Evolutionary conservation across 148 eudicot species (phyloP), one percentile per base, ranked within the genome.

Genomic region (Vaccinium corymbosum): DNA sequence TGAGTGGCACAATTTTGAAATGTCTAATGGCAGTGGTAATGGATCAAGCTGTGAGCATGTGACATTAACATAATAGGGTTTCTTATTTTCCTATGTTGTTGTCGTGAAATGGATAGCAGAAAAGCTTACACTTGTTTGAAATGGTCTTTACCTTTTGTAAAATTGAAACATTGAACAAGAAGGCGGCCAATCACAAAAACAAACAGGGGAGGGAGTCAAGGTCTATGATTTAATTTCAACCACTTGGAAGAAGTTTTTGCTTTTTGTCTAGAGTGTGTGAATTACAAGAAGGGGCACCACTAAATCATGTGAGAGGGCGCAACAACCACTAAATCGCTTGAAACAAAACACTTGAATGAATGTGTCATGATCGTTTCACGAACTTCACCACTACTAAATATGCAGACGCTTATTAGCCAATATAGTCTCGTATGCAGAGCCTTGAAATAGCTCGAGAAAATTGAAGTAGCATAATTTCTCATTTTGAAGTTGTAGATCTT

Each of bases 1-100:
- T 32, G 70, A 62, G 70, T 9, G 25, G 29, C 77, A 46, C 78
- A 75, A 75, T 75, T 75, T 42, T 42, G 78, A 75, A 46, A 75
- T 46, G 22, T 46, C 73, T 68, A 68, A 72, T 17, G 27, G 78
- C 25, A 75, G 22, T 48, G 27, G 25, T 48, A 15, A 35, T 72
- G 49, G n/a, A 32, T 72, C 49, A 72, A 38, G 46, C 46, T 42
- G 17, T 6, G 49, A 72, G 76, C 50, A 14, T 72, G 50, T 72
- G 20, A 72, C 11, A 38, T 35, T 32, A 14, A 13, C 48, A 35
- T 38, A 35, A 42, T 38, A 35, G 10, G 42, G 32, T 35, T 66
- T 66, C 72, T 66, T 3, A 25, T 66, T 12, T 68, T 68, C 22
- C 76, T 38, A 6, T 72, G 38, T 72, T 72, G 49, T 72, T 38